Conservation (phyloP, 805 yeast genomes). For the Schwanniomyces pseudopolymorphus region DNA sequence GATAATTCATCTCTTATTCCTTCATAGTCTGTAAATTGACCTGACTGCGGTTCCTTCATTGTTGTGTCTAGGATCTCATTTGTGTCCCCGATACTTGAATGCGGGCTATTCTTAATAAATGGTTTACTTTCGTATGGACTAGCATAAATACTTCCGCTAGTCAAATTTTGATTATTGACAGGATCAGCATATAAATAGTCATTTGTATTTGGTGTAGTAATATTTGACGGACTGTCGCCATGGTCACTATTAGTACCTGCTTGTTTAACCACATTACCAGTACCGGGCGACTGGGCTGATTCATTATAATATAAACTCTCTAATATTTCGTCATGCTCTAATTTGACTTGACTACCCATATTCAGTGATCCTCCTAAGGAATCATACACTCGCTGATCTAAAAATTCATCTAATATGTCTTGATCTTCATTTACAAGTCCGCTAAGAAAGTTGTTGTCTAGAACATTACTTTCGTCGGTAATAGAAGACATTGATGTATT, state of each 20-base stretch:
- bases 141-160: constrained; percentile 10
- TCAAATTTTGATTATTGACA: not conserved
- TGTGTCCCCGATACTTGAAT: constrained; percentile 2
- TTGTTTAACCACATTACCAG: not conserved
- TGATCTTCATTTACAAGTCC: constrained; percentile 29
- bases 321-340: constrained; percentile 12
- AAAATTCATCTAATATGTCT: constrained; percentile 57
- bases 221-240: not conserved
- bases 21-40: constrained; percentile 23
- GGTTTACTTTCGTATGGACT: constrained; percentile 15
- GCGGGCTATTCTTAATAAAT: constrained; percentile 5
- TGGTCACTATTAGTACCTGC: not conserved
- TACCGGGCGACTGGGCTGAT: not conserved
- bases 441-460: constrained; percentile 22
- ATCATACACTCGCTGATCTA: constrained; percentile 53
- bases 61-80: not conserved
- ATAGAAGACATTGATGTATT: constrained; percentile 16
- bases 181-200: constrained; percentile 24
- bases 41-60: constrained; percentile 1
- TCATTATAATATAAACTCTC: constrained; percentile 13
- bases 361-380: constrained; percentile 7
- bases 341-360: constrained; percentile 7
- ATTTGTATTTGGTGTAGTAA: constrained; percentile 9
- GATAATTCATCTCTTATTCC: constrained; percentile 49
- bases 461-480: constrained; percentile 20